Conservation (phyloP, 306 rosid genomes). For the Benincasa hispida region DNA sequence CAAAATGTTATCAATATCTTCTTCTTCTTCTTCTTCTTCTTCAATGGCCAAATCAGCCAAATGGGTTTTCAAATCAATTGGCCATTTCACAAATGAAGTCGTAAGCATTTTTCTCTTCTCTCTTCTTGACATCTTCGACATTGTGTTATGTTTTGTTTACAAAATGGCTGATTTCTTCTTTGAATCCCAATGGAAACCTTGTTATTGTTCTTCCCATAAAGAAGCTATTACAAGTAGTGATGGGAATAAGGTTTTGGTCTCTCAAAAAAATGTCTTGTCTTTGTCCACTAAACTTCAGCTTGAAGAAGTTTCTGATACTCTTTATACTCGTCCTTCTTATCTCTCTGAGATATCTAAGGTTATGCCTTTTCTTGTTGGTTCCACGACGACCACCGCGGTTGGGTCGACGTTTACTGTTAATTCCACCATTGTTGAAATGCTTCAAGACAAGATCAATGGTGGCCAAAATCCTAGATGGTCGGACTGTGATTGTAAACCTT, state of each 20-base stretch:
- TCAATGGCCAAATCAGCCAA: constrained; percentile 24
- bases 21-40: background rate
- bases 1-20: background rate
- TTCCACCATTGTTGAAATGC: constrained; percentile 69
- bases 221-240: constrained; percentile 41
- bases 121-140: constrained; percentile 50
- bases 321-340: constrained; percentile 59
- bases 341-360: constrained; percentile 54
- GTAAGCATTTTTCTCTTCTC: constrained; percentile 59
- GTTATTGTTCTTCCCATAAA: constrained; percentile 65
- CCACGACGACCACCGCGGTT: background rate
- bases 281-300: constrained; percentile 44
- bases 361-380: background rate
- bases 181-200: constrained; percentile 66
- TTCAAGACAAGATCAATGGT: constrained; percentile 46
- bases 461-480: constrained; percentile 57
- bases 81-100: constrained; percentile 40
- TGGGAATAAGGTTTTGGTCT: constrained; percentile 67
- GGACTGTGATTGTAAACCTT: constrained; percentile 67
- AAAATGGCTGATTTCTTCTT: constrained; percentile 57
- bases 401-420: constrained; percentile 34
- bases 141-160: constrained; percentile 46
- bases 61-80: constrained; percentile 21
- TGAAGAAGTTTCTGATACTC: constrained; percentile 85
- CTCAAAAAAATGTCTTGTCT: constrained; percentile 63